Evolutionary conservation across 805 yeast species (phyloP), one percentile per base, ranked within the genome.

Genomic region (Candida tallmaniae): DNA sequence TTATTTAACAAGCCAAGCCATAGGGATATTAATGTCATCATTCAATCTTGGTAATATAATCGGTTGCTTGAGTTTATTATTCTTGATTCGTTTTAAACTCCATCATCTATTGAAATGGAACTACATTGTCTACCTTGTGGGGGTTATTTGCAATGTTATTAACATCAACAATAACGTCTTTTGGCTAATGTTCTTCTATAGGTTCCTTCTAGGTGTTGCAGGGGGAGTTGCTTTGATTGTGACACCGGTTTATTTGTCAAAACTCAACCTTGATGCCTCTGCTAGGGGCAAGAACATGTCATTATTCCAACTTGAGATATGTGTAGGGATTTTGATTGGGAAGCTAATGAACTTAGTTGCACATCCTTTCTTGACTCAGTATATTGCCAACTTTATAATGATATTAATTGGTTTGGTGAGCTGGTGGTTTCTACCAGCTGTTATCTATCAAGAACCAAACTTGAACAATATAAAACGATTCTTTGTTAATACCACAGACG

Each of bases 151-250:
- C 1, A 41, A 41, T 31, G 3, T 38, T 3, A 16, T 28, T 5
- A 30, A 34, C 15, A 9, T 19, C 12, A 6, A 26, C 4, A n/a
- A 23, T 2, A 21, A 49, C 5, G 23, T 38, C 7, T 12, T 7
- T 24, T 58, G 54, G 2, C 16, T 32, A 10, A 27, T 38, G 18
- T 16, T 28, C 5, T 15, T 32, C 23, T 23, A 32, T 38, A 39
- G 61, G 22, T 22, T 49, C 11, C 14, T 50, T 6, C 35, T 47
- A 22, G 61, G 61, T 5, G 27, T 53, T 8, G 29, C 48, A 5
- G 47, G 57, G 18, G 65, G 65, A 1, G 35, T 47, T 1, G 32
- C 52, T 11, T 42, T 54, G 19, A 51, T 51, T 2, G 23, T 54
- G 2, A 45, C 50, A 3, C 60, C 62, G 3, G 41, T 56, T 22